These are phyloP conservation scores for Mortierella sp. DNA, from an alignment of 371 early-diverging fungal genomes.

Conservation along the genomic window DNA sequence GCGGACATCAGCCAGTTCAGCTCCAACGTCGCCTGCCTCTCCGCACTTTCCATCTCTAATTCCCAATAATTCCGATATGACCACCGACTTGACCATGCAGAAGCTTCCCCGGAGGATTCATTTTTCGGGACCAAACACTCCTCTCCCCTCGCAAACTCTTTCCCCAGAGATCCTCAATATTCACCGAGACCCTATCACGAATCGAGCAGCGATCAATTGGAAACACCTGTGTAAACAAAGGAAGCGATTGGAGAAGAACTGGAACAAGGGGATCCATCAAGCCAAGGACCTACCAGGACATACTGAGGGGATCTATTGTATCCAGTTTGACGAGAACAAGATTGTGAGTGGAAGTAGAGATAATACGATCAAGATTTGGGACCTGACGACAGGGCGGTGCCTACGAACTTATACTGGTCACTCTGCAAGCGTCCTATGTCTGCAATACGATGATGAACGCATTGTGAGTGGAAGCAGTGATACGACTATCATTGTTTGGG, in stretches of 20 bases:
- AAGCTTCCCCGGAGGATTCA: constrained; percentile 11
- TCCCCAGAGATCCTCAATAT: constrained; percentile 19
- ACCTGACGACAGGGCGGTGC: constrained; percentile 68
- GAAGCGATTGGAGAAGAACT: constrained; percentile 67
- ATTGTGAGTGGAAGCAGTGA: constrained; percentile 91
- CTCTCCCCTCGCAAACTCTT: constrained; percentile 24
- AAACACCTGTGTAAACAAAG: constrained; percentile 71
- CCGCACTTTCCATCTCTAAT: constrained; percentile 8
- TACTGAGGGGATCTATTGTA: constrained; percentile 90
- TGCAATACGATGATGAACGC: constrained; percentile 79
- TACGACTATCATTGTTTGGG: constrained; percentile 82
- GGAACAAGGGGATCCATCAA: constrained; percentile 71
- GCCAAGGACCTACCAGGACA: constrained; percentile 81
- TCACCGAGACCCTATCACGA: constrained; percentile 41
- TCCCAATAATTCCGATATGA: neutral
- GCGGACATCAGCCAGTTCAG: constrained; percentile 8
- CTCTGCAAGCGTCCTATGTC: constrained; percentile 81
- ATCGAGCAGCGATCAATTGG: constrained; percentile 71
- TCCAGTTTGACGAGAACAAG: constrained; percentile 79
- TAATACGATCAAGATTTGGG: constrained; percentile 85
- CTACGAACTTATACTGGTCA: constrained; percentile 77
- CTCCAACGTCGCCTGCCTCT: constrained; percentile 16
- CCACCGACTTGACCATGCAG: constrained; percentile 5
- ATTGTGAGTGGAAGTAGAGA: constrained; percentile 90
- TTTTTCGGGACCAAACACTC: constrained; percentile 16